A percentile compares a stretch with the other conserved stretches of the same genome.
Conservation (phyloP, 257 asterid species). For the Jacaranda mimosifolia region DNA sequence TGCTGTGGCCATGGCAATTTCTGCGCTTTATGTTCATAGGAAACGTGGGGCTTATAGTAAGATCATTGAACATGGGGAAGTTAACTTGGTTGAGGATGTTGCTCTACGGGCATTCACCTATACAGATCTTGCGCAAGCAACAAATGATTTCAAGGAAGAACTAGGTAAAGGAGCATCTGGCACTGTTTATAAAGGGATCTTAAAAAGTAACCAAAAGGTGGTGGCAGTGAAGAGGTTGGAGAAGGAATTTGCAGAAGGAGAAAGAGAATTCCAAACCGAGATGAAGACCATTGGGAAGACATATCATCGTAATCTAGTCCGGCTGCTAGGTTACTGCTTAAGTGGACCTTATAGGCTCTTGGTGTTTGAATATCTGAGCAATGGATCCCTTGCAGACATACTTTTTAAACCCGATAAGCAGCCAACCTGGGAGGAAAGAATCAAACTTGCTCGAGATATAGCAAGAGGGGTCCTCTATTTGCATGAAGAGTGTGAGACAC, state of each 20-base stretch:
- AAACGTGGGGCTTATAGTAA: no score
- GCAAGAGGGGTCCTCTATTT: slow-evolving; percentile 8
- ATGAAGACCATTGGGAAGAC: not conserved
- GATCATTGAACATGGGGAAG: no score
- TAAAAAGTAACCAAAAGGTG: no score
- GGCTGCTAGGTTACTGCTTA: not conserved
- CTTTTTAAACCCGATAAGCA: not conserved
- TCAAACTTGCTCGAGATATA: not conserved
- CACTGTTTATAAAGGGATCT: no score
- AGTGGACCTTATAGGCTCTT: not conserved
- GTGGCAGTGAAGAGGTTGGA: not conserved
- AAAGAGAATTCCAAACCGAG: not conserved
- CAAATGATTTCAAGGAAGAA: no score
- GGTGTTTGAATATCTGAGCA: not conserved
- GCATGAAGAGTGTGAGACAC: not conserved
- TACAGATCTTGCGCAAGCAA: no score
- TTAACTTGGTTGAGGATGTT: no score
- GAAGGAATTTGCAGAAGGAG: not conserved
- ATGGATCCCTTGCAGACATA: not conserved
- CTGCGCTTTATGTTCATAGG: not conserved
- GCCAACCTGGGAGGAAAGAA: not conserved
- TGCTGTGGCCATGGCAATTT: not conserved
- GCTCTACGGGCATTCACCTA: no score
- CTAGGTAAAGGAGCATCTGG: no score
- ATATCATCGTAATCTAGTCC: not conserved